Conservation (phyloP, 306 rosid genomes). For the Geum urbanum region DNA sequence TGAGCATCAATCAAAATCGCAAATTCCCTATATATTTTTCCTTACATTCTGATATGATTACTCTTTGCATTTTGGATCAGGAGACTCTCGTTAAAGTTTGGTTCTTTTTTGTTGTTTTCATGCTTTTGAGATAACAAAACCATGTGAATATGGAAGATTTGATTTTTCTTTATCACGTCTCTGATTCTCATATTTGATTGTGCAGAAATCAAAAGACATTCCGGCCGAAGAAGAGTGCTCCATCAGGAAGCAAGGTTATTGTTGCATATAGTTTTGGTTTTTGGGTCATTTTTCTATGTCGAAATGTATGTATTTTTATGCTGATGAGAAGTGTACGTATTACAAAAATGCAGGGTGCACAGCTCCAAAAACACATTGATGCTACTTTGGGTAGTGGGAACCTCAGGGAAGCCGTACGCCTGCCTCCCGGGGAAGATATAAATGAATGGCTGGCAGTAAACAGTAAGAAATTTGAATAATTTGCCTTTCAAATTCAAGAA, state of each 20-base stretch:
- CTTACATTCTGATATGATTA: not conserved
- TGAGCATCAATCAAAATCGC: not conserved
- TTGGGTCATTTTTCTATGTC: not conserved
- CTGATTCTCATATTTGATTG: not conserved
- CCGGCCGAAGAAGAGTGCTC: slow-evolving; percentile 82
- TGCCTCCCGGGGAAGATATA: slow-evolving; percentile 94
- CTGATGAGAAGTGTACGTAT: not conserved
- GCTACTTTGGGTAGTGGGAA: slow-evolving; percentile 90
- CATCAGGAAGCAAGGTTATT: slow-evolving; percentile 76
- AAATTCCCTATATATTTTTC: too few relatives aligned
- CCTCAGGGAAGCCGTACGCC: slow-evolving; percentile 75
- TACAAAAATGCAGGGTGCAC: slow-evolving; percentile 62
- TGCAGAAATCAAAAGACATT: slow-evolving; percentile 81
- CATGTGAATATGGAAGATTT: slow-evolving; percentile 5
- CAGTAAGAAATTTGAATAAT: slow-evolving; percentile 36
- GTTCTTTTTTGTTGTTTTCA: not conserved
- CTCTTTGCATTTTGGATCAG: not conserved
- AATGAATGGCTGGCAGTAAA: slow-evolving; percentile 89
- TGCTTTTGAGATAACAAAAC: not conserved
- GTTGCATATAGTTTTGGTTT: not conserved
- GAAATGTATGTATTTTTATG: not conserved
- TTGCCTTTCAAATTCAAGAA: not conserved
- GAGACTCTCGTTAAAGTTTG: not conserved
- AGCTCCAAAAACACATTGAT: slow-evolving; percentile 79
- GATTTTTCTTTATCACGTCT: not conserved